A percentile compares a stretch with the other conserved stretches of the same genome.
Evolutionary conservation across 108 stramenopile species (phyloP).

Genomic region (Skeletonema costatum): DNA sequence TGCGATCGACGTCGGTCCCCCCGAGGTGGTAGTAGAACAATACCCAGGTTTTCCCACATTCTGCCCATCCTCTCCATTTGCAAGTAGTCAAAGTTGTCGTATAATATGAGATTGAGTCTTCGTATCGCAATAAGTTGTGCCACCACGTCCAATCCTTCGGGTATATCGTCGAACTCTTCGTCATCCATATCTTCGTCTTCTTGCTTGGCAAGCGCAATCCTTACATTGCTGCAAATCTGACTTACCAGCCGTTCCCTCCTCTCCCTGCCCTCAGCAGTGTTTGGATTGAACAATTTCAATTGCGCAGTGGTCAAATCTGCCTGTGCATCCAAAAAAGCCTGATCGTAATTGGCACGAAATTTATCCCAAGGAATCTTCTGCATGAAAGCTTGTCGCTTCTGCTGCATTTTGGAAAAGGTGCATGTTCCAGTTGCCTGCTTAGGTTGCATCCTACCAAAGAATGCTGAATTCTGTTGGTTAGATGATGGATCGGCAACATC

Average conservation of each 20-base stretch:
- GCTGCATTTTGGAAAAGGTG: constrained; percentile 16
- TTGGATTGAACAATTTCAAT: constrained; percentile 31
- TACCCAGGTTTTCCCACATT: constrained; percentile 72
- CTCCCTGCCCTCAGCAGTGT: constrained; percentile 29
- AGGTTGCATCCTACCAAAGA: not conserved
- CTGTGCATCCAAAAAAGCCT: constrained; percentile 31
- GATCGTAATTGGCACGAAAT: constrained; percentile 30
- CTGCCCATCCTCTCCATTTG: constrained; percentile 74
- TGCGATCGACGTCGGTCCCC: not conserved
- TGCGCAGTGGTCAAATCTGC: constrained; percentile 23
- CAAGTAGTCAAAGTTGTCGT: constrained; percentile 77
- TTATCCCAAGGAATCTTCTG: constrained; percentile 32
- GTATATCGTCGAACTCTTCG: constrained; percentile 22
- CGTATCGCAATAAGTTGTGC: constrained; percentile 80
- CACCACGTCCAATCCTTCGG: constrained; percentile 45
- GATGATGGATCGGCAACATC: not conserved
- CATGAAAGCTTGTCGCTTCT: constrained; percentile 26
- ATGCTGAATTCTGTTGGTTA: not conserved
- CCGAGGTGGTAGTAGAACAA: constrained; percentile 61
- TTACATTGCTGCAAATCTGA: constrained; percentile 27
- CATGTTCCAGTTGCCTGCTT: not conserved
- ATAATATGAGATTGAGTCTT: constrained; percentile 72
- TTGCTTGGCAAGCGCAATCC: constrained; percentile 6
- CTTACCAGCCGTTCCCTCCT: constrained; percentile 41
- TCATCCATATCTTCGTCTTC: constrained; percentile 20